phyloP scores from a whole-genome alignment of 1,284 basidiomycete genomes.

The Tranzscheliella williamsii region DNA sequence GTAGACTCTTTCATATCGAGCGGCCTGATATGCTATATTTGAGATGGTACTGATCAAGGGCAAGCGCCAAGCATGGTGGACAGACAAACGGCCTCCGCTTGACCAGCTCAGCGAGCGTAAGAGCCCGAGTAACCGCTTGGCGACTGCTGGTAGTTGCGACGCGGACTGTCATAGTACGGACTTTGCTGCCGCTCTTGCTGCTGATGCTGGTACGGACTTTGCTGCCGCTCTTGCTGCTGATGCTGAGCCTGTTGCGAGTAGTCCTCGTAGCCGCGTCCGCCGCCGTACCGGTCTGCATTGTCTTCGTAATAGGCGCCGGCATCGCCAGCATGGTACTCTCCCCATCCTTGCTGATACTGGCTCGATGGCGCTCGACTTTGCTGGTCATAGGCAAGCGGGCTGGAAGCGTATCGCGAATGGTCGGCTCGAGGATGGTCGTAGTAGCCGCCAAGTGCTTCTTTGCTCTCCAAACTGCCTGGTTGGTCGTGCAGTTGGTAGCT shows the following conservation, averaged over 20 bases:
- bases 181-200: slow-evolving; percentile 11
- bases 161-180: slow-evolving; percentile 25
- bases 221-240: slow-evolving; percentile 8
- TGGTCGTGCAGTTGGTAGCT: slow-evolving; percentile 53
- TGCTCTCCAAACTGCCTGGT: slow-evolving; percentile 24
- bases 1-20: too few relatives aligned
- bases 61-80: too few relatives aligned
- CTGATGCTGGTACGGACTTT: slow-evolving; percentile 8
- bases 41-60: too few relatives aligned
- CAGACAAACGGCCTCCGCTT: too few relatives aligned
- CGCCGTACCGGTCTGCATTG: slow-evolving; percentile 34
- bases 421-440: slow-evolving; percentile 36
- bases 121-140: slow-evolving; percentile 7
- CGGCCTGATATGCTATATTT: too few relatives aligned
- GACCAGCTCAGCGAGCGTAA: background rate
- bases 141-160: slow-evolving; percentile 3
- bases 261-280: slow-evolving; percentile 32
- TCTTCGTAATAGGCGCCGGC: slow-evolving; percentile 51
- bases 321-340: slow-evolving; percentile 50
- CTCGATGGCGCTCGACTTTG: background rate
- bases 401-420: slow-evolving; percentile 11
- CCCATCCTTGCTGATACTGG: slow-evolving; percentile 41
- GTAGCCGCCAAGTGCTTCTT: slow-evolving; percentile 42
- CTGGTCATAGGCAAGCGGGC: slow-evolving; percentile 34
- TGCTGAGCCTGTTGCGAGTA: slow-evolving; percentile 11